Evolutionary conservation across 106 monocot species (phyloP).

Genomic region (Gastrodia elata): DNA sequence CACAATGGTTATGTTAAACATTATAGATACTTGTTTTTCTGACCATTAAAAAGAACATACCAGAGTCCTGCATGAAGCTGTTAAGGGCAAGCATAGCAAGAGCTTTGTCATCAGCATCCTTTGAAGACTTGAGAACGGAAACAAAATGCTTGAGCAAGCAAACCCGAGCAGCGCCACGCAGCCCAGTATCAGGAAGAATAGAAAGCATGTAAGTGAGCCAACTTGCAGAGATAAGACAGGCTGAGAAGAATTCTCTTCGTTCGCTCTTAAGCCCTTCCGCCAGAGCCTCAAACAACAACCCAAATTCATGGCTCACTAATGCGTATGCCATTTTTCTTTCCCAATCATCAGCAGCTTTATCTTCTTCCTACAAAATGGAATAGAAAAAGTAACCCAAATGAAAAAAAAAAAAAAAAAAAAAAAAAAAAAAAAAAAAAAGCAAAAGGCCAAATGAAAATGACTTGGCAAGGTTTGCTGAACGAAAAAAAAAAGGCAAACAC

Average conservation of each 20-base stretch:
- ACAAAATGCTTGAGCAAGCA: slow-evolving; percentile 34
- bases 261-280: slow-evolving; percentile 35
- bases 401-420: background rate
- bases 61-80: slow-evolving; percentile 50
- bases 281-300: slow-evolving; percentile 41
- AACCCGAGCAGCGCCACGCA: slow-evolving; percentile 47
- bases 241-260: slow-evolving; percentile 25
- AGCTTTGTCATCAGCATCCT: slow-evolving; percentile 36
- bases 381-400: background rate
- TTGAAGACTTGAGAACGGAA: slow-evolving; percentile 29
- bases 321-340: slow-evolving; percentile 48
- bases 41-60: slow-evolving; percentile 13
- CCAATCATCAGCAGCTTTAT: slow-evolving; percentile 44
- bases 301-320: slow-evolving; percentile 49
- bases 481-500: background rate
- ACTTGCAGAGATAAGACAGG: slow-evolving; percentile 45
- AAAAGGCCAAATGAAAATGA: background rate
- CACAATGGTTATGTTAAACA: background rate
- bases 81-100: slow-evolving; percentile 46
- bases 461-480: background rate
- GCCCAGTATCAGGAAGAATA: slow-evolving; percentile 49
- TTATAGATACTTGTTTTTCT: background rate
- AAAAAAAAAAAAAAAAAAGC: background rate
- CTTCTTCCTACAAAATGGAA: slow-evolving; percentile 33
- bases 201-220: slow-evolving; percentile 52